phyloP scores from a whole-genome alignment of 108 stramenopile genomes.

The Nitzschia palea region DNA sequence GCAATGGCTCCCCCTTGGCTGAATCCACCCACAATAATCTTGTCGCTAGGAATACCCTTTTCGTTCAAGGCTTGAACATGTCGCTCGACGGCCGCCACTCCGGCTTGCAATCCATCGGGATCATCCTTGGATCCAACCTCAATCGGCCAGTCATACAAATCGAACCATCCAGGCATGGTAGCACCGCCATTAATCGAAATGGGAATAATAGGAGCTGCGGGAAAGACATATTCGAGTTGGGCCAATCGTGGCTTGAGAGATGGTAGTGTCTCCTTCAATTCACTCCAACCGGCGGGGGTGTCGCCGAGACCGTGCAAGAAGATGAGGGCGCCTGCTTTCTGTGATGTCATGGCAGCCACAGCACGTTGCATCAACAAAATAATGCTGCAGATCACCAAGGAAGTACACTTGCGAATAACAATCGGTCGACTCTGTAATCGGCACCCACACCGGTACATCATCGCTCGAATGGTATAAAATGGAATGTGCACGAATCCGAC shows the following conservation, averaged over 20 bases:
- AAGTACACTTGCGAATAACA: too few relatives aligned
- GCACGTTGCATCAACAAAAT: slow-evolving; percentile 9
- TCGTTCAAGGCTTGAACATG: slow-evolving; percentile 45
- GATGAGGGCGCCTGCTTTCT: slow-evolving; percentile 53
- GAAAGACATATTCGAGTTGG: slow-evolving; percentile 72
- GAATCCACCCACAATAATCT: slow-evolving; percentile 84
- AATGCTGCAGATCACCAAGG: too few relatives aligned
- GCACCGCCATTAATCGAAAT: slow-evolving; percentile 83
- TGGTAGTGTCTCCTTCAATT: slow-evolving; percentile 50
- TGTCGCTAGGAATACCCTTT: slow-evolving; percentile 55
- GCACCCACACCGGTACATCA: too few relatives aligned
- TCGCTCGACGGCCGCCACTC: slow-evolving; percentile 49
- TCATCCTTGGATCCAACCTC: slow-evolving; percentile 68
- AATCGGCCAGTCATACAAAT: slow-evolving; percentile 88
- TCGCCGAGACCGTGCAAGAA: slow-evolving; percentile 84
- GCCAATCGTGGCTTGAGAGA: slow-evolving; percentile 47
- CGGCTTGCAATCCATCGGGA: slow-evolving; percentile 41
- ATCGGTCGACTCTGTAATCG: too few relatives aligned
- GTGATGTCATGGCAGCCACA: slow-evolving; percentile 1
- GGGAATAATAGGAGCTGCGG: slow-evolving; percentile 74
- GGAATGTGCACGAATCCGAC: too few relatives aligned
- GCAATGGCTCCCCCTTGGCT: slow-evolving; percentile 82
- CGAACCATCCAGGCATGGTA: slow-evolving; percentile 90
- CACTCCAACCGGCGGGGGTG: slow-evolving; percentile 77
- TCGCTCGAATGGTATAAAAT: too few relatives aligned